Evolutionary conservation across 2,329 filamentous ascomycete species (phyloP).

Genomic region (Epichloe sibirici): DNA sequence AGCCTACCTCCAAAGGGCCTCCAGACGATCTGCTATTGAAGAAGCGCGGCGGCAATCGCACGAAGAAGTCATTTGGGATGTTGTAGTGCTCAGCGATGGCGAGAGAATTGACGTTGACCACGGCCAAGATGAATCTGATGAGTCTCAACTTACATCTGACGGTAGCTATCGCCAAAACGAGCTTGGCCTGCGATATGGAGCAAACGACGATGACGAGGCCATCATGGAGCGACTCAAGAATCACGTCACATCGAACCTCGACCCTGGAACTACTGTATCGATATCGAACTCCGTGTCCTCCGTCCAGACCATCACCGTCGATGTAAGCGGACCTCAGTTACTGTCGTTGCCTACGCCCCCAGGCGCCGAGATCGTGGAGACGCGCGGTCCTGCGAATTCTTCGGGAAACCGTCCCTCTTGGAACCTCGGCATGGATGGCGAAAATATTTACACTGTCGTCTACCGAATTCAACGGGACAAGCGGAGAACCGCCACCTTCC

Average conservation of each 20-base stretch:
- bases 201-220: slow-evolving; percentile 28
- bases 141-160: neutral
- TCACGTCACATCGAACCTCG: slow-evolving; percentile 42
- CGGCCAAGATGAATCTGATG: slow-evolving; percentile 18
- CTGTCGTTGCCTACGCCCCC: slow-evolving; percentile 42
- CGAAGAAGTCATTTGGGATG: slow-evolving; percentile 53
- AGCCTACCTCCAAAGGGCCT: slow-evolving; percentile 48
- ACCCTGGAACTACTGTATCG: slow-evolving; percentile 44
- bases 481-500: slow-evolving; percentile 28
- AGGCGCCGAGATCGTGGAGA: slow-evolving; percentile 46
- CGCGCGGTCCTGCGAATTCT: slow-evolving; percentile 17
- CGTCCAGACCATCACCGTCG: slow-evolving; percentile 52
- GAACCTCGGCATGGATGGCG: slow-evolving; percentile 11
- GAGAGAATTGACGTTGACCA: slow-evolving; percentile 39
- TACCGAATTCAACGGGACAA: slow-evolving; percentile 46
- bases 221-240: slow-evolving; percentile 32
- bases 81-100: slow-evolving; percentile 49
- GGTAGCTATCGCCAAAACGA: neutral
- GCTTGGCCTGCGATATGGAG: neutral
- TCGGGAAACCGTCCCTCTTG: slow-evolving; percentile 4
- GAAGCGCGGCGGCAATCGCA: slow-evolving; percentile 33
- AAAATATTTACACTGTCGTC: slow-evolving; percentile 40
- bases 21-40: slow-evolving; percentile 37
- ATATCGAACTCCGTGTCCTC: slow-evolving; percentile 47
- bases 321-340: slow-evolving; percentile 41